Evolutionary conservation across 2,329 filamentous ascomycete genomes (phyloP), one percentile per base, ranked within the genome.

Genomic region (Beauveria sp.): DNA sequence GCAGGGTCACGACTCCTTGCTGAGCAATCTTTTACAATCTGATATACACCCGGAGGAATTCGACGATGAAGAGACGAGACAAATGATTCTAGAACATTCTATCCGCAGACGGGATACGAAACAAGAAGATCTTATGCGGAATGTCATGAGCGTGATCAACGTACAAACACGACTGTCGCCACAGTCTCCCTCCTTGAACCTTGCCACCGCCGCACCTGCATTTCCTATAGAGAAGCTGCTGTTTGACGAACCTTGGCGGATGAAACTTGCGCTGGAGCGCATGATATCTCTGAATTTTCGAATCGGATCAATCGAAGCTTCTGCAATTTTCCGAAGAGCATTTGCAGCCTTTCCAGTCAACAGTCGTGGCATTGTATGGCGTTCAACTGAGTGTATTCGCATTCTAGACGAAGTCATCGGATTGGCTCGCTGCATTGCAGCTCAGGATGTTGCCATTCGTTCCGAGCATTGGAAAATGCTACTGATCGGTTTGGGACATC

Each of bases 31-130:
- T 12, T 65, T 84, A 7, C 67, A 74, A 8, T 80, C 77, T 24
- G 80, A 83, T 63, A 72, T 85, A 24, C 82, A 85, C 63, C 82
- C 82, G 0, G 80, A 83, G 38, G 79, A 84, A 26, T 84, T 83
- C 51, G 80, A 83, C 16, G 76, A 84, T 63, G 53, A 70, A 1
- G 67, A 72, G 10, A 73, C 74, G 51, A 76, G 80, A 60, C 72
- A 73, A 10, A 69, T 69, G 51, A 71, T 83, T 20, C 65, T 76
- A 22, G 68, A 68, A 12, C 69, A 72, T 14, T 74, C 73, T 5
- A 65, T 67, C 8, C 66, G 65, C 38, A 61, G 65, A 12, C 63
- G 66, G 14, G 74, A 82, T 61, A 75, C 74, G 75, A 70, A 69
- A 24, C 75, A 71, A 50, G 74, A 77, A 63, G 74, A 74, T 18